phyloP scores from a whole-genome alignment of 2,329 filamentous ascomycete species.

The Tetracladium maxilliforme region DNA sequence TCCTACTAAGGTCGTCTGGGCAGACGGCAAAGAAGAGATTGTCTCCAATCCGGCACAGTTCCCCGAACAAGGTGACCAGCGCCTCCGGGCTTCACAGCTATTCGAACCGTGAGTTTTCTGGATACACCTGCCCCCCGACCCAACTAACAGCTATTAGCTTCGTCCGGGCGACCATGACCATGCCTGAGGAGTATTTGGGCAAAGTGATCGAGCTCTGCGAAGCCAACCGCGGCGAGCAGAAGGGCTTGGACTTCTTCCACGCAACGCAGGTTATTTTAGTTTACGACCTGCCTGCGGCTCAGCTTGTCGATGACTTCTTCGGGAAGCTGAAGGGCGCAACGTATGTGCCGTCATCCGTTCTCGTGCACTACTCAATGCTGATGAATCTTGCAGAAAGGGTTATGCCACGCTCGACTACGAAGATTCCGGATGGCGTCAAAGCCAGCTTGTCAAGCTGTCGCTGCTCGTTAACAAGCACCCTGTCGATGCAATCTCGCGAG shows the following conservation, averaged over 20 bases:
- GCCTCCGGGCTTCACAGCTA: no score
- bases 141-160: no score
- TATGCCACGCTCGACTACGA: constrained; percentile 96
- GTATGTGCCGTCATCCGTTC: no score
- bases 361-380: not conserved
- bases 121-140: no score
- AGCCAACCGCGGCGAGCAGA: constrained; percentile 72
- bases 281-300: constrained; percentile 76
- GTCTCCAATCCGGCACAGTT: constrained; percentile 82
- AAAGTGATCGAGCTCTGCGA: constrained; percentile 94
- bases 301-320: constrained; percentile 93
- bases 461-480: constrained; percentile 85
- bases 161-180: constrained; percentile 71
- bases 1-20: constrained; percentile 73
- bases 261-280: constrained; percentile 86
- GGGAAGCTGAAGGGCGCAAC: constrained; percentile 88
- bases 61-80: no score
- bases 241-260: constrained; percentile 82
- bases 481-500: constrained; percentile 86
- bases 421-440: constrained; percentile 74
- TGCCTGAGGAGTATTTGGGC: constrained; percentile 88
- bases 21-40: constrained; percentile 61
- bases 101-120: no score
- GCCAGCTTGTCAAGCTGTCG: constrained; percentile 76
- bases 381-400: no score